Conservation (phyloP, 1,284 basidiomycete species). For the Trichosporon asahii region DNA sequence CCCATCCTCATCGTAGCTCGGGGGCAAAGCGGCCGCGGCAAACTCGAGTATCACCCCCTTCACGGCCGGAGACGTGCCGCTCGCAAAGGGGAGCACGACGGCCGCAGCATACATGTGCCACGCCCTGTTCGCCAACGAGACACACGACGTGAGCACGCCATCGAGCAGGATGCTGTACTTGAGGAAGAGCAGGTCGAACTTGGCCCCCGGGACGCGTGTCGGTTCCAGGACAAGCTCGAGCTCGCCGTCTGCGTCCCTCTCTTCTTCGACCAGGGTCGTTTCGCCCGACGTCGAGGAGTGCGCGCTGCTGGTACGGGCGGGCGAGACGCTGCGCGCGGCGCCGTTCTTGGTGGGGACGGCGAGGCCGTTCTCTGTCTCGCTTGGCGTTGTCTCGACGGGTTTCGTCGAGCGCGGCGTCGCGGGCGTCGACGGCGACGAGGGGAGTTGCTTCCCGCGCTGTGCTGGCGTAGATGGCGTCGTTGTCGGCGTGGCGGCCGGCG, state of each 20-base stretch:
- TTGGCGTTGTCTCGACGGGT: not conserved
- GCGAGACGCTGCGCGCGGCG: not conserved
- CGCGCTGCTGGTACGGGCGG: not conserved
- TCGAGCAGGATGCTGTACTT: conserved; percentile 47
- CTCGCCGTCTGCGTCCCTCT: conserved; percentile 25
- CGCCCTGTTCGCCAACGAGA: conserved; percentile 28
- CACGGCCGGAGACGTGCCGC: conserved; percentile 47
- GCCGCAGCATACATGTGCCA: conserved; percentile 50
- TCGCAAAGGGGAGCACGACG: conserved; percentile 46
- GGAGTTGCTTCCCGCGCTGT: not conserved
- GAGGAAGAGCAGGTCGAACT: conserved; percentile 49
- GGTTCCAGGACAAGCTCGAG: conserved; percentile 21
- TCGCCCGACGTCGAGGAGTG: not conserved
- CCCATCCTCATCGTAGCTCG: conserved; percentile 16
- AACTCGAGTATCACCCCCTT: conserved; percentile 51
- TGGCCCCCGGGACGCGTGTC: conserved; percentile 29
- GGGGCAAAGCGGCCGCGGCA: conserved; percentile 11
- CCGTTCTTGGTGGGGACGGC: not conserved
- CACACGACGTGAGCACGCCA: conserved; percentile 38
- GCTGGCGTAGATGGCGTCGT: too few species aligned
- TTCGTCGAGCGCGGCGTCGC: too few species aligned
- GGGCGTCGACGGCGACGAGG: too few species aligned
- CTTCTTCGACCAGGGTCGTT: not conserved
- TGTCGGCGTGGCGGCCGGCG: not conserved
- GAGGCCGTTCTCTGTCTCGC: not conserved